phyloP scores from a whole-genome alignment of 306 rosid genomes.

The Luffa acutangula region DNA sequence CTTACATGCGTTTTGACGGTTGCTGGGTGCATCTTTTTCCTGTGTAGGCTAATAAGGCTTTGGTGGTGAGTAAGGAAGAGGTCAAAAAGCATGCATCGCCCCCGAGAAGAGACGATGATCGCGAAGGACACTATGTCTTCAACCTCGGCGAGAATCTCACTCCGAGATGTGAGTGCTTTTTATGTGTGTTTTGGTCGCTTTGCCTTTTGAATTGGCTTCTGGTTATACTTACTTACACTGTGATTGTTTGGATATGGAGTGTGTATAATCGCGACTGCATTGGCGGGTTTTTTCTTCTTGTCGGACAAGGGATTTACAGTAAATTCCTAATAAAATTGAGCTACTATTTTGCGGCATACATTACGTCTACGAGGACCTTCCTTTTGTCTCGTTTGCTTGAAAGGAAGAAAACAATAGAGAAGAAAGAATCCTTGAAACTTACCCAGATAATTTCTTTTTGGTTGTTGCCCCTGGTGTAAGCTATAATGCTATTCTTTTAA shows the following conservation, averaged over 20 bases:
- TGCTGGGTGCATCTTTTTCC: slow-evolving; percentile 12
- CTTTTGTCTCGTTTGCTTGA: neutral
- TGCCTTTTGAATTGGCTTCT: neutral
- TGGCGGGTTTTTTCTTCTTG: neutral
- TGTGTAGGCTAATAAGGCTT: slow-evolving; percentile 43
- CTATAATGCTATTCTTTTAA: neutral
- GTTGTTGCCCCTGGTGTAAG: neutral
- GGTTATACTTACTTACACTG: neutral
- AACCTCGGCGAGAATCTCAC: slow-evolving; percentile 90
- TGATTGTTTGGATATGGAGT: neutral
- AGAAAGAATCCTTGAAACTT: neutral
- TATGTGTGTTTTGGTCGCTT: neutral
- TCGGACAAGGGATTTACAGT: neutral
- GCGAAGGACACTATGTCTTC: slow-evolving; percentile 83
- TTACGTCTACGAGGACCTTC: neutral
- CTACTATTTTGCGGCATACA: neutral
- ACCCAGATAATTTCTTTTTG: neutral
- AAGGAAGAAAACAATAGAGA: neutral
- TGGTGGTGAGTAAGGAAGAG: slow-evolving; percentile 31
- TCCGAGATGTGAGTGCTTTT: slow-evolving; percentile 58
- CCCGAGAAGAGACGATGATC: slow-evolving; percentile 83
- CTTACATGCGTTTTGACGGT: neutral
- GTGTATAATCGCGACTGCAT: neutral
- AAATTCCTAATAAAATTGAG: neutral
- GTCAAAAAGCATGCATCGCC: slow-evolving; percentile 51